Base-by-base conservation (phyloP, 805 yeast genomes). In the Candida berthetii region DNA sequence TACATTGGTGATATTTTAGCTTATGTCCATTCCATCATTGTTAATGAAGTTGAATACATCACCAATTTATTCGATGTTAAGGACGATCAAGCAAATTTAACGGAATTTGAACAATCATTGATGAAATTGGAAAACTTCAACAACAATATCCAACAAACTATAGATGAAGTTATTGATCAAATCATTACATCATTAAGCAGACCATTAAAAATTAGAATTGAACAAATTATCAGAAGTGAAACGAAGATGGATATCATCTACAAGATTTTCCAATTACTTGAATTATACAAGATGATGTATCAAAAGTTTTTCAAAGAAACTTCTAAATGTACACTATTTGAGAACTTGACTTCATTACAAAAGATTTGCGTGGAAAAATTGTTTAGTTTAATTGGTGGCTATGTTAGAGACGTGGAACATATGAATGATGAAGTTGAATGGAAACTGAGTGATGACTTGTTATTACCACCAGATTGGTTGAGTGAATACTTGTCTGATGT, bases 1-100 rank as follows among this genome's bases (percentile, higher is more conserved):
- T 90, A 81, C 48, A 68, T 87, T 15, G 95, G 97, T 20, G 96
- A 89, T 57, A 71, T 93, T 27, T 65, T 93, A 31, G 98, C 98
- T 0, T 85, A 85, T 66, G 72, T 89, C 2, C 97, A 93, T 57
- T 77, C 90, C 2, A 72, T 86, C 4, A 80, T 89, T 25, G 95
- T 89, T 4, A 86, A 87, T 61, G 99, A 93, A 60, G 72, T 80
- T 33, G 99, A 93, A 55, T 70, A 82, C 25, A 71, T 91, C 5
- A 71, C 71, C 8, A 71, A 80, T 16, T 62, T 91, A 39, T 80
- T 91, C 42, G 71, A 72, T 36, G 62, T 66, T 36, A 62, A 64
- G 31, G 53, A 50, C 13, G 45, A 53, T 10, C 49, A 47, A 14
- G 55, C 52, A 2, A 55, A 53, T 18, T 43, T 48, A 11, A 47